Percentiles rank a stretch among this genome's conserved stretches.
These are phyloP conservation scores for Stephania cephalantha DNA, from an alignment of 164 flowering plant species.

Conservation along the genomic window DNA sequence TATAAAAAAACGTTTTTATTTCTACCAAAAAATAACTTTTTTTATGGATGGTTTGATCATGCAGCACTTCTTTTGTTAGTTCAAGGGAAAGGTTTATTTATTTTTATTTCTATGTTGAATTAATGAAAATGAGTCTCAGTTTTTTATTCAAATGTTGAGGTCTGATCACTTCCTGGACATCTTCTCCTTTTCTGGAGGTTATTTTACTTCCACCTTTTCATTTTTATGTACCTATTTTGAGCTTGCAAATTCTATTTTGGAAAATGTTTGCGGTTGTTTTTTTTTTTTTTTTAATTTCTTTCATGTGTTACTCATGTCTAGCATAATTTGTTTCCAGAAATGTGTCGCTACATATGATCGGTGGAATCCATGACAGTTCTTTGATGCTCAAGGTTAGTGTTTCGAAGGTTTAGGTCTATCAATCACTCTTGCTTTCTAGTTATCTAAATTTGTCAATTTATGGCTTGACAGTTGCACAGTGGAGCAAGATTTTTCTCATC, in stretches of 20 bases:
- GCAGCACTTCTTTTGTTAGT: neutral
- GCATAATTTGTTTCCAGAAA: constrained; percentile 30
- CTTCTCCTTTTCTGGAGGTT: neutral
- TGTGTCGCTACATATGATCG: constrained; percentile 14
- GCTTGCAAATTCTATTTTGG: neutral
- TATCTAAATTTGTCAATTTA: constrained; percentile 17
- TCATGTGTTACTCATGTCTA: constrained; percentile 7
- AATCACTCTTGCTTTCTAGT: neutral
- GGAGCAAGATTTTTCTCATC: constrained; percentile 54
- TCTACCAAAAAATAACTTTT: neutral
- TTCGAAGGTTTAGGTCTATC: constrained; percentile 4
- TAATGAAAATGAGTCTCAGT: neutral
- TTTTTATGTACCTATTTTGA: neutral
- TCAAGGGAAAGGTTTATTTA: neutral
- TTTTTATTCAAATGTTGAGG: neutral
- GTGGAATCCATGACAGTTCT: constrained; percentile 22
- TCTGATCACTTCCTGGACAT: neutral
- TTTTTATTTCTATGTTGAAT: neutral
- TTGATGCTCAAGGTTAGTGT: constrained; percentile 41
- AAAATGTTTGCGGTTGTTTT: neutral
- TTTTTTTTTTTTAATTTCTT: neutral
- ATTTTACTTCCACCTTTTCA: neutral
- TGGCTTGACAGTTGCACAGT: constrained; percentile 35
- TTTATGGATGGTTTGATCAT: neutral
- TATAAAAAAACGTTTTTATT: neutral